Evolutionary conservation across 1,284 basidiomycete species (phyloP).

Genomic region (Boletellus deceptivus): DNA sequence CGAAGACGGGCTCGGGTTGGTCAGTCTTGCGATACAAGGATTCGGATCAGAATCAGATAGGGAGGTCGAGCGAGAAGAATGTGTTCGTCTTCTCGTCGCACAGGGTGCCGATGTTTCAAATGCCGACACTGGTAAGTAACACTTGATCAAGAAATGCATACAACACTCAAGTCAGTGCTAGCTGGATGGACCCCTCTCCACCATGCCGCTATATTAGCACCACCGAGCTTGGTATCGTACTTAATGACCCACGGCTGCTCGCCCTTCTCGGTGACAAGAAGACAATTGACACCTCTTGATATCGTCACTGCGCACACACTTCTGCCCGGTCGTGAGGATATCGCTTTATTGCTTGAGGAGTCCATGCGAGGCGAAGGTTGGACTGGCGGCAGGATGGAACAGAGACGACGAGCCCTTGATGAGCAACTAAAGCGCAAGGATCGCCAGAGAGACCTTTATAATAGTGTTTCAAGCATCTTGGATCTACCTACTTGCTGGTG

Average conservation of each 20-base stretch:
- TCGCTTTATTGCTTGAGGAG: constrained; percentile 76
- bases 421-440: constrained; percentile 56
- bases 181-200: constrained; percentile 97
- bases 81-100: constrained; percentile 74
- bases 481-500: constrained; percentile 64
- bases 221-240: constrained; percentile 89
- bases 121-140: constrained; percentile 60
- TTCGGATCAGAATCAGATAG: constrained; percentile 81
- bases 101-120: constrained; percentile 71
- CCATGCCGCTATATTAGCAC: constrained; percentile 85
- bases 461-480: constrained; percentile 54
- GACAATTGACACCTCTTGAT: constrained; percentile 81
- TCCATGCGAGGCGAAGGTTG: constrained; percentile 77
- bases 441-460: constrained; percentile 50
- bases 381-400: constrained; percentile 68
- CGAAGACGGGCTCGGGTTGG: constrained; percentile 79
- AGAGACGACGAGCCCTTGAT: constrained; percentile 54
- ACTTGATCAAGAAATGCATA: constrained; percentile 1
- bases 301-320: constrained; percentile 79
- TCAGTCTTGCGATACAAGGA: constrained; percentile 78
- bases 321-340: constrained; percentile 76
- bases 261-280: constrained; percentile 69
- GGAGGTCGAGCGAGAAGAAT: constrained; percentile 85
- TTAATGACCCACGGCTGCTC: constrained; percentile 91
- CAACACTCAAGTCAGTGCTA: constrained; percentile 32